Evolutionary conservation across 192 early-diverging fungal species (phyloP), one percentile per base, ranked within the genome.

Genomic region (Tieghemiomyces parasiticus): DNA sequence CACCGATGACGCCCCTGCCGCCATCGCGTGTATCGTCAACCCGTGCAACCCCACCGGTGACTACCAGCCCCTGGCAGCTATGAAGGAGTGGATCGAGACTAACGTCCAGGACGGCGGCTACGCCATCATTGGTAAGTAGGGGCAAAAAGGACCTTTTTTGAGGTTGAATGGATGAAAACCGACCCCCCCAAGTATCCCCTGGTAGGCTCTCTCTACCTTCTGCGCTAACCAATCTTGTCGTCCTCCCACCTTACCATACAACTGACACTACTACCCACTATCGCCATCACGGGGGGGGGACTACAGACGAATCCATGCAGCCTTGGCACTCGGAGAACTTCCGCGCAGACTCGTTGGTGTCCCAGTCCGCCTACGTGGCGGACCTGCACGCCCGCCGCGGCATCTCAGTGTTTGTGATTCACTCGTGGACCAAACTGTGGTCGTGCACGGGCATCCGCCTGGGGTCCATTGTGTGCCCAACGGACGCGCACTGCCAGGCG

Each of bases 351-450:
- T 91, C 89, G n/a, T 73, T 92, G 63, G 81, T 76, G 50, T 81
- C 78, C 58, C 81, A 91, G 74, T 72, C 79, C 59, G 74, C 79
- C 30, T 92, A 81, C 65, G 53, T 83, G 48, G 70, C 67, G 46
- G 61, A 73, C 33, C 61, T 90, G 55, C 86, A 78, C 67, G 61
- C 67, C 58, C 72, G 72, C 30, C 77, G 77, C 31, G 78, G 81
- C 2, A 81, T 92, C 28, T 85, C 88, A 4, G 78, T 92, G 51
- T 90, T 84, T 69, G 72, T 92, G 22, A 89, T 93, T 71, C 91
- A 93, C 71, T 91, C 89, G 26, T 93, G 91, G 91, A 93, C 91
- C 45, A 93, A 93, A 67, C 76, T 93, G 49, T 93, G 89, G 89
- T 91, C 85, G 38, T 93, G 91, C 75, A 89, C 89, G 4, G 91